Evolutionary conservation across 2,329 filamentous ascomycete species (phyloP).

Genomic region (Geosmithia morbida): DNA sequence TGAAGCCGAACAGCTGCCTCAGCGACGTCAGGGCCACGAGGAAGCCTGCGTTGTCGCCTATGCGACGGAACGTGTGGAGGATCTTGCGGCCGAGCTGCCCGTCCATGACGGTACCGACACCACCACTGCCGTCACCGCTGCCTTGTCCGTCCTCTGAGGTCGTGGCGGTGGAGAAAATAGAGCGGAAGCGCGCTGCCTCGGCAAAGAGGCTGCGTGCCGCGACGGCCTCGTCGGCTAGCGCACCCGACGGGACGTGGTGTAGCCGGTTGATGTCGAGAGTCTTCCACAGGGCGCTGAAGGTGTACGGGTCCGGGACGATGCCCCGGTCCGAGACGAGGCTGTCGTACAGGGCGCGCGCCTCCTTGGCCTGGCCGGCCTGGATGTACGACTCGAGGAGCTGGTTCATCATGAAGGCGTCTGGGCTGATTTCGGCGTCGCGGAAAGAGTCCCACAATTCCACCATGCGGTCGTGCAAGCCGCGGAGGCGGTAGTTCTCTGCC

Average conservation of each 20-base stretch:
- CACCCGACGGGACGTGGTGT: constrained; percentile 14
- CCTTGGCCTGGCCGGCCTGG: constrained; percentile 37
- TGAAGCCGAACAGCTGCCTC: constrained; percentile 25
- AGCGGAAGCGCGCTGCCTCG: constrained; percentile 31
- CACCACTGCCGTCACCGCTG: constrained; percentile 14
- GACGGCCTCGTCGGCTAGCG: constrained; percentile 13
- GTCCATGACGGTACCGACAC: constrained; percentile 15
- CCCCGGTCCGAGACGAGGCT: constrained; percentile 32
- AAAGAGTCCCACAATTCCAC: constrained; percentile 49
- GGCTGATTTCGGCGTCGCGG: constrained; percentile 45
- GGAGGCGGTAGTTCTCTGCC: constrained; percentile 55
- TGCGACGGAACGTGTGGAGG: constrained; percentile 33
- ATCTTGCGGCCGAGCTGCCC: constrained; percentile 32
- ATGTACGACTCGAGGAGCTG: constrained; percentile 57
- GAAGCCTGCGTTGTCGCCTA: constrained; percentile 28
- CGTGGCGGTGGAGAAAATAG: constrained; percentile 30
- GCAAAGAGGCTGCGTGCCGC: constrained; percentile 28
- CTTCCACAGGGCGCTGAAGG: constrained; percentile 55
- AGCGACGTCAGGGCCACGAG: constrained; percentile 29
- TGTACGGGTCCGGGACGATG: constrained; percentile 50
- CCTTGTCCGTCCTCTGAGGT: too few species aligned
- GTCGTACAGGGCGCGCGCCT: constrained; percentile 41
- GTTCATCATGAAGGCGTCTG: constrained; percentile 67
- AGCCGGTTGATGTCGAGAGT: constrained; percentile 36
- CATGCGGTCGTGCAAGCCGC: constrained; percentile 42